Base-by-base conservation (phyloP, 176 grass and related monocot genomes). In the Pontederia crassipes region DNA sequence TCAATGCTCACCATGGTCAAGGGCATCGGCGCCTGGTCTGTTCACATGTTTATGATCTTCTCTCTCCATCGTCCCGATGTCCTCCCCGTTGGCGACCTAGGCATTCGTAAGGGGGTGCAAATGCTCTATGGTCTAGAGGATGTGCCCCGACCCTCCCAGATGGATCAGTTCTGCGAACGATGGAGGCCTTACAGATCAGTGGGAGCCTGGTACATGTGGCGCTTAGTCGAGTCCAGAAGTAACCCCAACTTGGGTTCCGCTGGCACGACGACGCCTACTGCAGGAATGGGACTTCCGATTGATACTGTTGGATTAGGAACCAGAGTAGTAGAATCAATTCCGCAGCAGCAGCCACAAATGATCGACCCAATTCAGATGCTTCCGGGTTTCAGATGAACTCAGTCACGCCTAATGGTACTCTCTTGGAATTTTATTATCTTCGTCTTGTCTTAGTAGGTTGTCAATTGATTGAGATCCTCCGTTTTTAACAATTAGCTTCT, bases 41-140 rank as follows among this genome's bases (percentile, higher is more conserved):
- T 90, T 48, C 91, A 96, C 67, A 96, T 96, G 91, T 96, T 96
- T 81, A 90, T 96, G 91, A 96, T 96, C 54, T 96, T 87, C 61
- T 87, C 86, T 11, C 80, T 96, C 7, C 83, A 82, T 17, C 86
- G 91, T 53, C 91, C 86, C 14, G 83, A 96, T 28, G 91, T 90
- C 61, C 91, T 96, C 66, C 91, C 91, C 0, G 56, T 82, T 0
- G 83, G 83, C 2, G 91, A 96, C 55, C 78, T 96, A 9, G 91
- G 91, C 0, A 81, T 96, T 8, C 57, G 91, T 2, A 96, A 90
- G 62, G 91, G 91, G 72, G 91, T 90, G 18, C 91, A 96, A 78
- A 64, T 85, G 55, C 78, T 96, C 0, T 85, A 96, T 26, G 75
- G 73, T 1, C 84, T 96, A 2, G 70, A 90, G 14, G 91, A 85